Evolutionary conservation across 139 green algal species (phyloP).

Genomic region (Limnomonas spitsbergensis): DNA sequence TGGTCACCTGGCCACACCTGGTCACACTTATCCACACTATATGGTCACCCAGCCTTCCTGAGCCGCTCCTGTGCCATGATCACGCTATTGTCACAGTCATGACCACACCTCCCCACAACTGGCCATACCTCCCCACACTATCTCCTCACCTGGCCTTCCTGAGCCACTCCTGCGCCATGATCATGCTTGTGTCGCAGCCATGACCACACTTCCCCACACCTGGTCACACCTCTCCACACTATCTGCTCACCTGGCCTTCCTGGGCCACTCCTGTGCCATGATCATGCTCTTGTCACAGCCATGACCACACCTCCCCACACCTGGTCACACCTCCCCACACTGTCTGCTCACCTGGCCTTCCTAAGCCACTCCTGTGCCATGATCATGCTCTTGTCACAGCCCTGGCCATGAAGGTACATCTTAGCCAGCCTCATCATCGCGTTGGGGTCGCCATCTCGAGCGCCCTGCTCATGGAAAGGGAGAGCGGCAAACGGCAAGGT

Average conservation of each 20-base stretch:
- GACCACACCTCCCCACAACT: no score
- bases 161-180: conserved; percentile 44
- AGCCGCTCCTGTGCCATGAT: no score
- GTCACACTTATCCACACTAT: no score
- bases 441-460: conserved; percentile 50
- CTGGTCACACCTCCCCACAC: no score
- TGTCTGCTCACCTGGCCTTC: conserved; percentile 37
- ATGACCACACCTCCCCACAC: no score
- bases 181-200: conserved; percentile 26
- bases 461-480: no score
- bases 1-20: conserved; percentile 38
- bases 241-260: conserved; percentile 40
- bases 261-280: conserved; percentile 43
- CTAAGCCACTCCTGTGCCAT: conserved; percentile 46
- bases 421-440: conserved; percentile 58
- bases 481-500: no score
- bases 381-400: conserved; percentile 23
- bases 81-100: no score
- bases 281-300: conserved; percentile 27
- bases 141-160: conserved; percentile 40
- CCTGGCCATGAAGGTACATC: conserved; percentile 60
- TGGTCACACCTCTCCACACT: no score
- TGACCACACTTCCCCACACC: no score
- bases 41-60: no score
- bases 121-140: no score